Conservation (phyloP, 1,284 basidiomycete species). For the Marasmius fiardii region DNA sequence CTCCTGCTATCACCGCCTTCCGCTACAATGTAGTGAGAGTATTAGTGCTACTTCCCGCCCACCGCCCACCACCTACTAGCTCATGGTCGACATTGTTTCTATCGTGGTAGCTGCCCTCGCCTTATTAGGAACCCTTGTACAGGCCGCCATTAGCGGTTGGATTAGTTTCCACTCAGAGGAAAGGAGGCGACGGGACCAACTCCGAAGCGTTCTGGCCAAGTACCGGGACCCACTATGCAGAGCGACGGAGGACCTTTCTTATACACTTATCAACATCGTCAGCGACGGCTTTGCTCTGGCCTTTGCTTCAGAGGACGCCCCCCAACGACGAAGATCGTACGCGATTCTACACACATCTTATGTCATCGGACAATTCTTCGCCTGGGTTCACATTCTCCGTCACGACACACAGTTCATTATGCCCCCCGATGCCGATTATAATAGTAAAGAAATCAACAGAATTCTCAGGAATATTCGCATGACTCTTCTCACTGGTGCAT, state of each 20-base stretch:
- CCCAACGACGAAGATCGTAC: neutral
- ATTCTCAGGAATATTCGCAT: conserved; percentile 3
- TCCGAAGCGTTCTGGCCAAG: conserved; percentile 2
- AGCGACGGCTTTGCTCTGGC: neutral
- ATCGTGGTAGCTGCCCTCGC: conserved; percentile 6
- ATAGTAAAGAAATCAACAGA: neutral
- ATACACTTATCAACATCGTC: conserved; percentile 6
- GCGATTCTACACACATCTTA: conserved; percentile 4
- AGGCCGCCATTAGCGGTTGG: conserved; percentile 4
- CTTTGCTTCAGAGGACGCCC: neutral
- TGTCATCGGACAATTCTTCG: conserved; percentile 10
- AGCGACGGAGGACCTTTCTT: conserved; percentile 8
- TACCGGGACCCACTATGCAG: conserved; percentile 8
- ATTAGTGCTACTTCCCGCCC: neutral
- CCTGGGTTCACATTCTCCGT: conserved; percentile 9
- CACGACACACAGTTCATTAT: conserved; percentile 5
- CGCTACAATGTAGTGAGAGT: too few species aligned
- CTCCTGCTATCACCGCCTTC: too few species aligned
- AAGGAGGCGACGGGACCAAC: neutral
- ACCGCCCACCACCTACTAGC: neutral
- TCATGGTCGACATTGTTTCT: conserved; percentile 1
- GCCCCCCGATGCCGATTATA: neutral
- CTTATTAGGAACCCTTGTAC: conserved; percentile 1
- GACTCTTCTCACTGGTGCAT: conserved; percentile 1
- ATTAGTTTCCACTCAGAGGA: conserved; percentile 4